Evolutionary conservation across 306 rosid genomes (phyloP).

Genomic region (Mimosa pudica): DNA sequence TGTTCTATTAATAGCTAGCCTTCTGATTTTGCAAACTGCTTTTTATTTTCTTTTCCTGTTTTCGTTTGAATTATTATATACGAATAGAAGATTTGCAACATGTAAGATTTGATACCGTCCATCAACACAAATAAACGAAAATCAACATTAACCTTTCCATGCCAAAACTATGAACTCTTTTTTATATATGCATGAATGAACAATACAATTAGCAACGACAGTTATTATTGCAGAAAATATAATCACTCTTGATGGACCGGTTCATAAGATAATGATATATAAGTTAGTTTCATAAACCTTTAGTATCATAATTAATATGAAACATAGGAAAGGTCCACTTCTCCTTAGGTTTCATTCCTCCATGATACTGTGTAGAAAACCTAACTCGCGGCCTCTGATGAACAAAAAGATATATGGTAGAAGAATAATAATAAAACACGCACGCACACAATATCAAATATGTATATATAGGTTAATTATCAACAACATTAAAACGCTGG

Average conservation of each 20-base stretch:
- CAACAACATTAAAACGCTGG: no score
- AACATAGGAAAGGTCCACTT: neutral
- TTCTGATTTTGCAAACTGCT: neutral
- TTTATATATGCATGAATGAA: neutral
- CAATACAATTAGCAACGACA: neutral
- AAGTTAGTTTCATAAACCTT: neutral
- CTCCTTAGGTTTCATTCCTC: neutral
- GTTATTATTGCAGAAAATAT: neutral
- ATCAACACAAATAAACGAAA: neutral
- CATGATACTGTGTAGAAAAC: neutral
- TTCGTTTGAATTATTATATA: neutral
- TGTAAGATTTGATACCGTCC: neutral
- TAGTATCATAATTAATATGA: neutral
- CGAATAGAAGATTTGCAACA: neutral
- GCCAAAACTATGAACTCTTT: neutral
- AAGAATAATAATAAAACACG: no score
- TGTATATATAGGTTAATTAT: no score
- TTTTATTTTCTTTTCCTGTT: neutral
- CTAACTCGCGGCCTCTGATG: neutral
- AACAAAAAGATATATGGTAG: neutral
- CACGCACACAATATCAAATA: no score
- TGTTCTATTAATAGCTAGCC: neutral
- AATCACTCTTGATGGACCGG: neutral
- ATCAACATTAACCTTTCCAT: neutral
- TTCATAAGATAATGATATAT: neutral